Percentiles rank a stretch among this genome's conserved stretches.
Evolutionary conservation across 352 stramenopile genomes (phyloP).

Genomic region (Sclerospora graminicola): DNA sequence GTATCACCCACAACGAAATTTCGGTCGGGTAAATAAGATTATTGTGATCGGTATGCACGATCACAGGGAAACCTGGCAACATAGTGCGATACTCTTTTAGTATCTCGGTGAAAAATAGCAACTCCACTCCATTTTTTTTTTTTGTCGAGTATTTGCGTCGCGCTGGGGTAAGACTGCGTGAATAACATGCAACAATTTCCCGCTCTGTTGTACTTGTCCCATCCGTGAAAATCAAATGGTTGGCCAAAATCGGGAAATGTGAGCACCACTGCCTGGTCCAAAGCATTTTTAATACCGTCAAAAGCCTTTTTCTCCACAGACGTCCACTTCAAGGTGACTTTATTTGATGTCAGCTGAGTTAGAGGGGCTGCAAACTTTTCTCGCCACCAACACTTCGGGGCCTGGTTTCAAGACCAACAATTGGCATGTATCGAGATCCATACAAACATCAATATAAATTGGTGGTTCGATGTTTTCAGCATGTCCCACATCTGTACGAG

Average conservation of each 20-base stretch:
- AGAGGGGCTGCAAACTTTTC: too few species aligned
- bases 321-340: slow-evolving; percentile 1
- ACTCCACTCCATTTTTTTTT: too few species aligned
- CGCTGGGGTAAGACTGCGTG: too few species aligned
- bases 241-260: slow-evolving; percentile 1
- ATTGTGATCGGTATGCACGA: slow-evolving; percentile 8
- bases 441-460: too few species aligned
- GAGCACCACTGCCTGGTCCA: slow-evolving; percentile 1
- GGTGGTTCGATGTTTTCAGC: too few species aligned
- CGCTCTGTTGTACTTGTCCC: slow-evolving; percentile 5
- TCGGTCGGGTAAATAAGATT: neutral
- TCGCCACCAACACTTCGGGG: too few species aligned
- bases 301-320: slow-evolving; percentile 3
- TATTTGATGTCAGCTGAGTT: neutral
- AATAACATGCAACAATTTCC: too few species aligned
- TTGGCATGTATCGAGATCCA: too few species aligned
- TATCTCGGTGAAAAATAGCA: too few species aligned
- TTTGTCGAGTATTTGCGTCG: too few species aligned
- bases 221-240: slow-evolving; percentile 2
- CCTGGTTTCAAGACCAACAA: too few species aligned
- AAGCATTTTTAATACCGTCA: neutral
- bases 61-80: slow-evolving; percentile 4
- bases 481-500: too few species aligned
- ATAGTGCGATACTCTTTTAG: slow-evolving; percentile 4
- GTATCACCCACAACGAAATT: slow-evolving; percentile 4